Base-by-base conservation (phyloP, 768 basidiomycete species). In the Leucocoprinus leucothites region DNA sequence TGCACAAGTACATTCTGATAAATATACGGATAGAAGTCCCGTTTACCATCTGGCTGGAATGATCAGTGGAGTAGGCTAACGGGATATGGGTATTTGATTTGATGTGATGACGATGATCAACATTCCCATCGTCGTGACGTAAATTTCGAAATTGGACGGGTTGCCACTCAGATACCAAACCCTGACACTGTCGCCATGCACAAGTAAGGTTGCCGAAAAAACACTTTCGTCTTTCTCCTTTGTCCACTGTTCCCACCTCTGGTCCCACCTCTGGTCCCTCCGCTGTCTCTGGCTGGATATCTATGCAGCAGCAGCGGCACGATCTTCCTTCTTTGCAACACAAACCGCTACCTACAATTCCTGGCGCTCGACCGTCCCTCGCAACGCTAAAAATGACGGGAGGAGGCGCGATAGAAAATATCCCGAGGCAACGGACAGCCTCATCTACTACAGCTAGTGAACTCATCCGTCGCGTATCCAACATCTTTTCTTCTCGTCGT, bases 391-490 rank as follows among this genome's bases (percentile, higher is more conserved):
- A 9, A 14, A 53, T 36, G 5, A 21, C 43, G 13, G 47, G 36
- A 13, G 16, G 11, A 11, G 16, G 16, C 4, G 45, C 51, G 7
- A 41, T 57, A 21, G 58, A 59, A 36, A 44, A 59, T 38, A 56
- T 56, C 26, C 53, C 58, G 6, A 18, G 35, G 34, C 28, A 26
- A 22, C 41, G 38, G n/a, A 42, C 43, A 8, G n/a, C 42, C 13
- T 25, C 55, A 26, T 51, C 41, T 31, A 31, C 31, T 34, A 19
- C 48, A 11, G 52, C 36, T 44, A 62, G 56, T 11, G 60, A 58
- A 42, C 56, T 71, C 21, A 68, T 71, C 28, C 61, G 63, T 48
- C 66, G 69, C 38, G 68, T 71, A 43, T 68, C 68, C 19, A 63
- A 65, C 18, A 68, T 71, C 25, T 71, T 70, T 51, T 48, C 44